Evolutionary conservation across 2,329 filamentous ascomycete genomes (phyloP).

Genomic region (Colletotrichum siamense): DNA sequence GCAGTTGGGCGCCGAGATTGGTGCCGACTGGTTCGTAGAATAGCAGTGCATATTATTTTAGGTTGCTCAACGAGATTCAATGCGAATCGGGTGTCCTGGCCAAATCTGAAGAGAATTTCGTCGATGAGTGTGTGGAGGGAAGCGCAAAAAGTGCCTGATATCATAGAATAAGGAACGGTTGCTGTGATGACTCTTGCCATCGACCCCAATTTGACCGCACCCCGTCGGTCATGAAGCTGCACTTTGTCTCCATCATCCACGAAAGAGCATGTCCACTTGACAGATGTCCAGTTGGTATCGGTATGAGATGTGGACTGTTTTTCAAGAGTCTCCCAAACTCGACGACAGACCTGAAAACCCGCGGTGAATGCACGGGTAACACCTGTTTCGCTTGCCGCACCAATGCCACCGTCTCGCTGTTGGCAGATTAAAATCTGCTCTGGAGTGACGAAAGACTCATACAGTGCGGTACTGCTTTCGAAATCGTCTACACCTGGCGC

Average conservation of each 20-base stretch:
- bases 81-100: background rate
- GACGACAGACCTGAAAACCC: background rate
- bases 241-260: too few species aligned
- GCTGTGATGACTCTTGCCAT: background rate
- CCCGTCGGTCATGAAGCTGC: too few species aligned
- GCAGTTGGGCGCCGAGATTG: background rate
- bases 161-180: background rate
- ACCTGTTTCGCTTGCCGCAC: background rate
- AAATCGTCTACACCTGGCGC: background rate
- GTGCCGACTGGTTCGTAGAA: background rate
- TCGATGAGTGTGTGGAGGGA: background rate
- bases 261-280: background rate
- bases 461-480: background rate
- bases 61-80: background rate
- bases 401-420: background rate
- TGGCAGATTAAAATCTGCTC: background rate
- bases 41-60: background rate
- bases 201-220: background rate
- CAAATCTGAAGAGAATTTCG: background rate
- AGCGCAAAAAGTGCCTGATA: background rate
- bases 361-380: background rate
- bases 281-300: background rate
- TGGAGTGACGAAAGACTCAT: background rate
- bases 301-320: rapidly evolving
- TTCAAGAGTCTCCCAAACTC: background rate